Conservation (phyloP, 257 asterid species). For the Nyctanthes arbortristis region DNA sequence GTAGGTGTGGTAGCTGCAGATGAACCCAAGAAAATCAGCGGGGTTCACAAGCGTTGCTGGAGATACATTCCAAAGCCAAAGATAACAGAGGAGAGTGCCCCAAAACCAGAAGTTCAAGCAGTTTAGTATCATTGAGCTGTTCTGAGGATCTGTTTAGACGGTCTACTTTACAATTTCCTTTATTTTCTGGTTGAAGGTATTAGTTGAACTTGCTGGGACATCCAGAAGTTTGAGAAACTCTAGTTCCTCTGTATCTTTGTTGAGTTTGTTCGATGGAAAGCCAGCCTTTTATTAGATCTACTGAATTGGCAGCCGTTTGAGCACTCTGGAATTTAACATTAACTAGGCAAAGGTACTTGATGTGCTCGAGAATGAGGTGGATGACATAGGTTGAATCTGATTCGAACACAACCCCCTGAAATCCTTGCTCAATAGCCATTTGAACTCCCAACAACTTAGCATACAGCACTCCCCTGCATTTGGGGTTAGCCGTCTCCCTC, state of each 20-base stretch:
- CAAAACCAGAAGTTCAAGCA: conserved; percentile 44
- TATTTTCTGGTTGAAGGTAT: neutral
- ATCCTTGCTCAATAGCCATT: no score
- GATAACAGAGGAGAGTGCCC: conserved; percentile 36
- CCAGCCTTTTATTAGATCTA: neutral
- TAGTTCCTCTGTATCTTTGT: neutral
- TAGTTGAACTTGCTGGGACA: neutral
- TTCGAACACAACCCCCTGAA: no score
- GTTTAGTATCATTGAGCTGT: conserved; percentile 35
- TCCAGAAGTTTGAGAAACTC: neutral
- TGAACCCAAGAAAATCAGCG: conserved; percentile 92
- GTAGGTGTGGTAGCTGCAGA: conserved; percentile 75
- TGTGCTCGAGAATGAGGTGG: no score
- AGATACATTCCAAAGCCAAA: conserved; percentile 55
- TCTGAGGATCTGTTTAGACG: neutral
- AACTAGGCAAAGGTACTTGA: no score
- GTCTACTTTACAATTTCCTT: neutral
- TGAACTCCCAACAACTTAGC: no score
- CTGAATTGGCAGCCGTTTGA: no score
- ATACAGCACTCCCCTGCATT: no score
- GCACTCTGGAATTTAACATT: no score
- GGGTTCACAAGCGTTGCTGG: conserved; percentile 98
- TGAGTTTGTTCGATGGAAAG: neutral
- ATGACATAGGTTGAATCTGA: no score
- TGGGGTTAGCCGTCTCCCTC: no score